Base-by-base conservation (phyloP, 306 rosid species). In the Sechiopsis laciniata region DNA sequence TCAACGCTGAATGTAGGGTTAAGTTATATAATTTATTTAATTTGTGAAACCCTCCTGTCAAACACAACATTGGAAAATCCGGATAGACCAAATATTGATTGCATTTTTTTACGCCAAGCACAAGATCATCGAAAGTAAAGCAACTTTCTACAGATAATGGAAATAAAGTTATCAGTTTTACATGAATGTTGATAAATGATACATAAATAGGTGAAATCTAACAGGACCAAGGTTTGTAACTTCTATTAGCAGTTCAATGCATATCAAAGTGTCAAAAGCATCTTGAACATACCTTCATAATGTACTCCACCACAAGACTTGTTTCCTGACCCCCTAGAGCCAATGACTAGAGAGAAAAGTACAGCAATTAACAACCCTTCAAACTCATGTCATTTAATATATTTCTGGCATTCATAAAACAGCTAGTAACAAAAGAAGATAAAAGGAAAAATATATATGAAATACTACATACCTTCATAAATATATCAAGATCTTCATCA, bases 311-410 rank as follows among this genome's bases (percentile, higher is more conserved):
- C 73, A 85, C 89, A 74, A 95, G 90, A 80, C 87, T 81, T 26
- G 96, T 86, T 86, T 95, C 95, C 74, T 87, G 82, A 55, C 95
- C 99, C 35, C 96, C 96, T 3, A 95, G 92, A 81, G 99, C 99
- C 57, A 95, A 84, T 53, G 95, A 89, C 99, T 95, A 78, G 78
- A 83, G 61, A 68, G 67, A 64, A 51, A 81, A 74, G 61, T 22
- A n/a, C 45, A 37, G 73, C 52, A 19, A 75, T 37, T 32, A 62
- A 50, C 76, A 79, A 45, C 71, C 56, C 54, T 48, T 52, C 75
- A 68, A 78, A 69, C 58, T 78, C 62, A 53, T 69, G 6, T 51
- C 42, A 71, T 48, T 51, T 3, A 21, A 7, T 17, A 21, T 50
- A 69, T 6, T 13, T 50, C 8, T 46, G 54, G n/a, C 17, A 69